Conservation (phyloP, 768 basidiomycete species). For the Suillus subluteus region DNA sequence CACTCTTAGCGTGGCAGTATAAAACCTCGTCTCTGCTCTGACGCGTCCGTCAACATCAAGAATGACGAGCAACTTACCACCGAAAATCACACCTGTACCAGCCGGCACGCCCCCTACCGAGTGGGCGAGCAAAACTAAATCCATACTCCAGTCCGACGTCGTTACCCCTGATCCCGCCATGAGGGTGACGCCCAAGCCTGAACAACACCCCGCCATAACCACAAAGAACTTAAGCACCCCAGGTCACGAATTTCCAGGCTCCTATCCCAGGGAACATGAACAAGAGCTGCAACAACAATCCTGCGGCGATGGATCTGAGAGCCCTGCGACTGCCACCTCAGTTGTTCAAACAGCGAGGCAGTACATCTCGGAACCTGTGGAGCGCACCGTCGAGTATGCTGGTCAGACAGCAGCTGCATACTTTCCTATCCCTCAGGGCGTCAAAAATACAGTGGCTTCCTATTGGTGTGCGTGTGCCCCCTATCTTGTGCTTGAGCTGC, state of each 20-base stretch:
- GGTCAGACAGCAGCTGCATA: conserved; percentile 15
- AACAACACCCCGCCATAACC: background rate
- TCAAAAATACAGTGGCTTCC: conserved; percentile 8
- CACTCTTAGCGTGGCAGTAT: conserved; percentile 1
- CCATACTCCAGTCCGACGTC: conserved; percentile 19
- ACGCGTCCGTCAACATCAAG: background rate
- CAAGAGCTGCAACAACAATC: background rate
- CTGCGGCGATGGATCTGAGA: background rate
- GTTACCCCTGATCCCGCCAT: conserved; percentile 12
- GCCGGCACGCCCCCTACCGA: conserved; percentile 23
- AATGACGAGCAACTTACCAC: conserved; percentile 14
- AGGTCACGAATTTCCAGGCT: conserved; percentile 15
- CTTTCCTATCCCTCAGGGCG: conserved; percentile 10
- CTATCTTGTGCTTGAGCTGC: background rate
- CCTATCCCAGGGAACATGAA: conserved; percentile 12
- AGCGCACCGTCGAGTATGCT: conserved; percentile 13
- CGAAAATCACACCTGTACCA: conserved; percentile 22
- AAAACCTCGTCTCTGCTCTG: background rate
- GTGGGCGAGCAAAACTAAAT: conserved; percentile 20
- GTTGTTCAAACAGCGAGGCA: conserved; percentile 16
- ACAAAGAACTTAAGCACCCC: conserved; percentile 10
- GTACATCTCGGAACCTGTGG: conserved; percentile 15
- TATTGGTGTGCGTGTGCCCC: conserved; percentile 18
- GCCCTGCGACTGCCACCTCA: background rate
- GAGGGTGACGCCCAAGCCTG: background rate